Base-by-base conservation (phyloP, 805 yeast genomes). In the Nakazawaea molendinolei region DNA sequence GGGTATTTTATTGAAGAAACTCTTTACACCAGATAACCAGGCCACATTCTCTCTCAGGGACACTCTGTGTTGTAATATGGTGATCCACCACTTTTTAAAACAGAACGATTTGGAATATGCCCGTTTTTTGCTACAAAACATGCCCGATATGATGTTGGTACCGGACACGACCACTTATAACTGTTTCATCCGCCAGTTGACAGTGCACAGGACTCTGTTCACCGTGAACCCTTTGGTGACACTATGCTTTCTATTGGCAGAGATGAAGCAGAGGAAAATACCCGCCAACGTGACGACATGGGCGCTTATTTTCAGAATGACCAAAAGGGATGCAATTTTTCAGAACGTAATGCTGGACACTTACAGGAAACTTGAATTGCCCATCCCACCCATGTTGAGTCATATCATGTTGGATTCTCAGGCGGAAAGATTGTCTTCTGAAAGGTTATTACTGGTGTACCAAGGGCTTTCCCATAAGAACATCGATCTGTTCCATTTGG, bases 161-260 rank as follows among this genome's bases (percentile, higher is more conserved):
- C 67, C 67, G 13, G 58, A 61, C 39, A 52, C 63, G 3, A 52
- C 49, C 3, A 66, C 70, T 1, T 63, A 58, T 36, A 67, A 67
- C 43, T 42, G 60, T 10, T 44, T 68, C 49, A 31, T 68, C 8
- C 44, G 51, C 10, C 54, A 52, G 15, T 31, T 65, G 7, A 21
- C 19, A 5, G 9, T 17, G 10, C 29, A 23, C 15, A 26, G 23
- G 48, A 48, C 6, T 49, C 52, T 21, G 52, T 55, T 21, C 18
- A 16, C 22, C 13, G 33, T 33, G 4, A 20, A 39, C 21, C 47
- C 47, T 8, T 30, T 38, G 22, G 23, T 29, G 6, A 39, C 43
- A 4, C 48, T 50, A 7, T 46, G 54, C 3, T 49, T 58, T 20
- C 51, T 54, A 25, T 44, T 67, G 27, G 43, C 44, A 12, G 46